Evolutionary conservation across 2,329 filamentous ascomycete species (phyloP).

Genomic region (Colletotrichum lentis): DNA sequence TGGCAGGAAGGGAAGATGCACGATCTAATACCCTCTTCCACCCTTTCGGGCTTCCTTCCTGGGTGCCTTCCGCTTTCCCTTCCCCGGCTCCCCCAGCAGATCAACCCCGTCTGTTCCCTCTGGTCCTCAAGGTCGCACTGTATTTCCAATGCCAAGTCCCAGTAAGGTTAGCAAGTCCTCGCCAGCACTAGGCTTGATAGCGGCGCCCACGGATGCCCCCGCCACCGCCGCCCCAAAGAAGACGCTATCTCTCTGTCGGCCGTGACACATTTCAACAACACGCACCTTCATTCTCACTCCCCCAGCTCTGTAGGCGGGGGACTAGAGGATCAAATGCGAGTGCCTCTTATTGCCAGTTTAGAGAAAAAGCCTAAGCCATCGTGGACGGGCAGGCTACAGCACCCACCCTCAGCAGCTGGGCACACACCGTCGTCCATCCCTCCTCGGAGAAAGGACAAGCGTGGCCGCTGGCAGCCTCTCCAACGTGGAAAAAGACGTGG

Average conservation of each 20-base stretch:
- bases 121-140: background rate
- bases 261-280: conserved; percentile 8
- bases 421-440: conserved; percentile 6
- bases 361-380: background rate
- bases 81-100: background rate
- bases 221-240: background rate
- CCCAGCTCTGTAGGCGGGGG: background rate
- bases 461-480: background rate
- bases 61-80: background rate
- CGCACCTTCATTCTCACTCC: conserved; percentile 1
- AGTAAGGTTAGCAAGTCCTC: conserved; percentile 11
- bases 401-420: no score
- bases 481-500: conserved; percentile 16
- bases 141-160: conserved; percentile 8
- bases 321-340: background rate
- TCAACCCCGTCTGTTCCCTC: background rate
- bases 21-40: background rate
- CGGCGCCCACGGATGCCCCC: conserved; percentile 8
- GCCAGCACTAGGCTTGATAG: conserved; percentile 4
- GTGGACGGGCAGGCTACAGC: background rate
- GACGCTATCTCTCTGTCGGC: background rate
- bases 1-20: background rate
- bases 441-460: background rate
- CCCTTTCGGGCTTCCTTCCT: background rate
- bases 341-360: background rate